Base-by-base conservation (phyloP, 2,329 filamentous ascomycete genomes). In the Exophiala mesophila region DNA sequence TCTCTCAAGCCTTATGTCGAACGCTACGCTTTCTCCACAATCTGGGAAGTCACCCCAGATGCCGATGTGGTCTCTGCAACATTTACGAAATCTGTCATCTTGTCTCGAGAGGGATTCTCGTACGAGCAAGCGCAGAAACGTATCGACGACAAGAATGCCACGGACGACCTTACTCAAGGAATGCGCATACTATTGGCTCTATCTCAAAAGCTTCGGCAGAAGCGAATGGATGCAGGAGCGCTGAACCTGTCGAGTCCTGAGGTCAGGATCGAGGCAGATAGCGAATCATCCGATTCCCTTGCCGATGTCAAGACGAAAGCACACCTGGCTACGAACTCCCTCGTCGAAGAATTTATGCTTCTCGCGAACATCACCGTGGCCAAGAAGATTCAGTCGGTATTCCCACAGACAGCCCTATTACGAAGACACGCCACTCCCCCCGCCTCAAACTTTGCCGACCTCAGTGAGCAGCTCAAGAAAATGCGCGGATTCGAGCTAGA, bases 261-360 rank as follows among this genome's bases (percentile, higher is more conserved):
- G 72, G 89, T 98, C 58, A 88, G 89, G 63, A 87, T 98, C 20
- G 87, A 96, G 64, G 85, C 86, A 58, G 94, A 86, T 6, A 48
- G 36, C 21, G 92, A 98, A 66, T 94, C 90, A 1, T 94, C 89
- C 1, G 92, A 97, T 60, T 90, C 92, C 1, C 83, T 95, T 41
- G 64, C 67, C 7, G 92, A 97, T 57, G 87, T 98, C 55, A 88
- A 97, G 72, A 94, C 89, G 4, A 98, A 98, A 68, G 77, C 89
- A 57, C 80, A 89, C 38, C 80, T 98, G 26, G 89, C 92, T 59
- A 98, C 92, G 39, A 98, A 97, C 70, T 96, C 90, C 16, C 78
- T 98, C 4, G 94, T 98, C 19, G 92, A 98, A 62, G 92, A 98
- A 63, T 97, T 98, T 74, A 98, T 98, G 92, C 74, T 98, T 60